Evolutionary conservation across 2,329 filamentous ascomycete species (phyloP), one percentile per base, ranked within the genome.

Genomic region (Hypoxylon sp.): DNA sequence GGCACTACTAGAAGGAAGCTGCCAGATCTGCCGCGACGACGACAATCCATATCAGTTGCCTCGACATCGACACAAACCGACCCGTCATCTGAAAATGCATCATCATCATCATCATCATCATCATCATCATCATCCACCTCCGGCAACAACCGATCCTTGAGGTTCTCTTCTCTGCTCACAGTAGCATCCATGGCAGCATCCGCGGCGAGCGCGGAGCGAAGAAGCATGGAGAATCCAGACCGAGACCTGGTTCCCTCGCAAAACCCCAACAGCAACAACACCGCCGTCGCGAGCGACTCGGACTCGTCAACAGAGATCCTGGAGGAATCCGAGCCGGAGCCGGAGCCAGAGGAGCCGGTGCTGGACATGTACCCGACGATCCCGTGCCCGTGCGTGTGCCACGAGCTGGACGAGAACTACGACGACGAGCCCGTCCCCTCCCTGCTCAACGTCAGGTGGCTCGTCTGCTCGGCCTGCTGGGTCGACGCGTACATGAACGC

Each of bases 401-500:
- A 58, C 55, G 35, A 26, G 23, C 15, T 15, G 30, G 46, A 35
- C 15, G 21, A 8, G 12, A 2, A 2, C 13, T 43, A 34, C 35
- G 47, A 50, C 15, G 55, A 31, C 5, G 43, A 47, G n/a, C 40
- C 55, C 3, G 43, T 43, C 38, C 16, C 52, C 13, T 25, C 20
- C 21, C 55, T 52, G 35, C 13, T 13, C 19, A 52, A 55, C 41
- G 27, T 21, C 11, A 35, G 29, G 35, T 52, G 52, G 44, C 3
- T 46, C 1, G 51, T 35, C 7, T 58, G 55, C 13, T 44, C 55
- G 35, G 2, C 50, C 38, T 58, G 55, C 40, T 58, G 55, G 55
- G 32, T 55, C 21, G 55, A 58, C 23, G 55, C 55, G 51, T 58
- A 55, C 44, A 49, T 44, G 47, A 34, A 25, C 25, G 55, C 47